A percentile compares a stretch with the other conserved stretches of the same genome.
Evolutionary conservation across 2,329 filamentous ascomycete species (phyloP).

Genomic region (Fusarium ambrosium): DNA sequence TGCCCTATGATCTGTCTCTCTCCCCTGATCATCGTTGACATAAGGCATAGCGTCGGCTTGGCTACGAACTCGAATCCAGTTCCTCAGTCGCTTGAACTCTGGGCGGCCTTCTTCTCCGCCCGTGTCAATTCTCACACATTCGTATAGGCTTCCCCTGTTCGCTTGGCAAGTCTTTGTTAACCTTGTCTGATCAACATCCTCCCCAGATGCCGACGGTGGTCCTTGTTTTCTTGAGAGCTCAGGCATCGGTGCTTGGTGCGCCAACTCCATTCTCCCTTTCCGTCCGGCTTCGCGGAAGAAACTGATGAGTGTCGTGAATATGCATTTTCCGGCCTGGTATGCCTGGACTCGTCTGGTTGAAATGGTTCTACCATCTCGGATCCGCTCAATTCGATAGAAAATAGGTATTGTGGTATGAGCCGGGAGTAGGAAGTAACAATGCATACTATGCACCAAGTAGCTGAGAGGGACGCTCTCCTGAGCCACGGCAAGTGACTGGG

Average conservation of each 20-base stretch:
- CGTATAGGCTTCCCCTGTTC: background rate
- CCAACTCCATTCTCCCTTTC: background rate
- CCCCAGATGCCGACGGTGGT: background rate
- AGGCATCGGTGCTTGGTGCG: background rate
- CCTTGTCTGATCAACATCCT: background rate
- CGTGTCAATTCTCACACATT: background rate
- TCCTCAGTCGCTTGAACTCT: background rate
- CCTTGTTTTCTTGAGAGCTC: background rate
- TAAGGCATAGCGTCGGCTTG: background rate
- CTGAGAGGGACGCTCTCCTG: background rate
- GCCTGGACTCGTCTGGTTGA: background rate
- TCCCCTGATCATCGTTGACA: background rate
- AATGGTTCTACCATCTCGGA: background rate
- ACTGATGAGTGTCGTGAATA: background rate
- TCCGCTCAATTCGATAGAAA: background rate
- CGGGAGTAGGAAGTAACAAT: background rate
- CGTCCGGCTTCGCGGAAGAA: background rate
- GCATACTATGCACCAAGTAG: background rate
- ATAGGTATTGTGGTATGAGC: background rate
- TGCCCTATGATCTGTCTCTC: background rate
- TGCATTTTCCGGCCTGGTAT: background rate
- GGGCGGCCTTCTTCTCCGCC: background rate
- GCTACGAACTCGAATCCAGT: background rate
- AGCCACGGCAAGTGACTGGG: background rate
- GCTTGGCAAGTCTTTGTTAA: background rate